Evolutionary conservation across 106 monocot species (phyloP).

Genomic region (Xerophyta viscosa): DNA sequence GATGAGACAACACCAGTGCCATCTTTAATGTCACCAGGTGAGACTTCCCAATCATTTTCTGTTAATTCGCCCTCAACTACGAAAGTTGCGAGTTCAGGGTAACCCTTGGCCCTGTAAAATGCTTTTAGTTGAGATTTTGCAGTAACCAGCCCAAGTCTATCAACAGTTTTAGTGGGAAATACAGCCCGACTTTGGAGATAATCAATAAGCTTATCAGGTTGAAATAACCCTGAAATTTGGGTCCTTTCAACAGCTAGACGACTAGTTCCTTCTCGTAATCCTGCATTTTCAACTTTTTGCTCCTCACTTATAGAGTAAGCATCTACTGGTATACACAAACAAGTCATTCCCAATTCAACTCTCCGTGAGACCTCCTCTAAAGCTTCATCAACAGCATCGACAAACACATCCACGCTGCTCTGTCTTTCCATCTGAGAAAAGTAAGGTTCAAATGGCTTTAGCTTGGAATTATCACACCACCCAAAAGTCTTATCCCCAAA

Average conservation of each 20-base stretch:
- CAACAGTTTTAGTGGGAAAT: conserved; percentile 18
- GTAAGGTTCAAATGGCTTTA: conserved; percentile 40
- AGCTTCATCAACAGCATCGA: not conserved
- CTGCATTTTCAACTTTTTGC: conserved; percentile 53
- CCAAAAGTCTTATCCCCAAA: conserved; percentile 89
- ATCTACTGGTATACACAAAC: conserved; percentile 34
- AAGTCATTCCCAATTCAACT: conserved; percentile 44
- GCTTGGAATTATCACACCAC: conserved; percentile 66
- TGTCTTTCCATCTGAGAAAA: conserved; percentile 64
- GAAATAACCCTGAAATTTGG: conserved; percentile 26
- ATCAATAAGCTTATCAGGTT: conserved; percentile 35
- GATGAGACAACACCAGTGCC: too few species aligned
- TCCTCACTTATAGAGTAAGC: conserved; percentile 13
- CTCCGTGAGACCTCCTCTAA: conserved; percentile 52
- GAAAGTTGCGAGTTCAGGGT: too few species aligned
- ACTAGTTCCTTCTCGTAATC: conserved; percentile 30
- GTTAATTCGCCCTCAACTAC: conserved; percentile 11
- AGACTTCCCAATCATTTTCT: conserved; percentile 13
- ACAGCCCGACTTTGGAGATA: conserved; percentile 33
- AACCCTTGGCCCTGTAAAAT: conserved; percentile 31
- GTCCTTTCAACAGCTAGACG: conserved; percentile 17
- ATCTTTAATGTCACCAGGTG: too few species aligned
- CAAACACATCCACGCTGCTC: conserved; percentile 41
- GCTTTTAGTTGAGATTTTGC: conserved; percentile 28
- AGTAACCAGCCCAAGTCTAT: conserved; percentile 29